These are phyloP conservation scores for Penicillium thymicola DNA, from an alignment of 2,329 filamentous ascomycete species.

Conservation along the genomic window DNA sequence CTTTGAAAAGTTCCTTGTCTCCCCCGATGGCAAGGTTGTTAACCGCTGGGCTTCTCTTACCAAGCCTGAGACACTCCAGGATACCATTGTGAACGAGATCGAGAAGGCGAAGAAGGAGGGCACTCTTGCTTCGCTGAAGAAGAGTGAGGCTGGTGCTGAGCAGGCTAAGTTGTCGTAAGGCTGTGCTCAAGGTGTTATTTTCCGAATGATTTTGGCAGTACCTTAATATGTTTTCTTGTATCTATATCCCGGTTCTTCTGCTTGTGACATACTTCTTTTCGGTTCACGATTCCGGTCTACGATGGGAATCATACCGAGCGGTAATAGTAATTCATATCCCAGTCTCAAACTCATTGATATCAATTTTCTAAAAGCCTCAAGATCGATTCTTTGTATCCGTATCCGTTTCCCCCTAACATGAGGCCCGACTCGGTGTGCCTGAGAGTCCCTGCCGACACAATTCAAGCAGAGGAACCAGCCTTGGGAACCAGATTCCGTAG, in stretches of 20 bases:
- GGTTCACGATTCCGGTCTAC: background rate
- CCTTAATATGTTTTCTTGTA: constrained; percentile 5
- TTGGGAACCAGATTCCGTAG: constrained; percentile 74
- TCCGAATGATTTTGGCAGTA: background rate
- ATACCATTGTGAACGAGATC: constrained; percentile 71
- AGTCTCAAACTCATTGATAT: background rate
- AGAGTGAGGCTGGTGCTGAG: constrained; percentile 17
- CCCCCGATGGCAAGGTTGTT: constrained; percentile 79
- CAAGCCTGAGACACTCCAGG: constrained; percentile 79
- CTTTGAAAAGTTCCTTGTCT: constrained; percentile 97
- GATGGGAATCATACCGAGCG: background rate
- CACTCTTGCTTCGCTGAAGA: constrained; percentile 24
- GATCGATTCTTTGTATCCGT: background rate
- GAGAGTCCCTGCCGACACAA: background rate
- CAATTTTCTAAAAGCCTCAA: background rate
- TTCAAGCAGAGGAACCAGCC: constrained; percentile 20
- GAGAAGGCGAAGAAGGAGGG: constrained; percentile 50
- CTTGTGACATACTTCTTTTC: constrained; percentile 4
- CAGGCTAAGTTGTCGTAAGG: constrained; percentile 22
- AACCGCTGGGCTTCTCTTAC: constrained; percentile 82
- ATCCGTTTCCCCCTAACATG: background rate
- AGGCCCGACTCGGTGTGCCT: background rate
- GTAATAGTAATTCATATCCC: background rate
- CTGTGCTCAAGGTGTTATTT: background rate
- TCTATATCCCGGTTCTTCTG: constrained; percentile 12